Base-by-base conservation (phyloP, 257 asterid species). In the Solanum microdontum region DNA sequence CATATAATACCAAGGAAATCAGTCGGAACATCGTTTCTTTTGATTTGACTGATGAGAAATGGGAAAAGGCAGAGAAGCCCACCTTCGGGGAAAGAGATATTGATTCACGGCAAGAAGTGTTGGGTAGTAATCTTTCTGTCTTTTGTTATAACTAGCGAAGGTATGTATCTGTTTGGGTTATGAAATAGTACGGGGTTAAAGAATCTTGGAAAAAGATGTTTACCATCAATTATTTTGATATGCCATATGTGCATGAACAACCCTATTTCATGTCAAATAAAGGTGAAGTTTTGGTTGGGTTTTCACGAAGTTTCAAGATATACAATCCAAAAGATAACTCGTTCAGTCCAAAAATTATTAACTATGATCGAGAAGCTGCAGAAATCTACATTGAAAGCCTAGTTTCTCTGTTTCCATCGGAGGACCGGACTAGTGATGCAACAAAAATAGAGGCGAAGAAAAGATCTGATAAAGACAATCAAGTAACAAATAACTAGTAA, bases 341-440 rank as follows among this genome's bases (percentile, higher is more conserved):
- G 0, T 89, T 89, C 13, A 90, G 88, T 85, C 91, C 87, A 19
- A 82, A 55, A 33, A 28, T 89, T 70, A 73, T 14, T n/a, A 43
- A n/a, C 8, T 55, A 23, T 55, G 30, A 36, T 88, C 37, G 14
- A n/a, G 70, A 85, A 45, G n/a, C n/a, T 12, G 86, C 33, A 8
- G 43, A 13, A 8, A 33, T 87, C 64, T 93, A 90, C 26, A 55
- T 88, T 39, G 95, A 93, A 87, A 93, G 93, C 85, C 90, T 93
- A 45, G 94, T 94, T 76, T 39, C 60, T 39, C 60, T n/a, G 12
- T 76, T 76, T 76, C 24, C 77, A 2, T 19, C 2, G 2, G 11
- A 55, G 24, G 64, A 19, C 24, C 4, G 24, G 64, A 55, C 24
- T 19, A 19, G 64, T 55, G 36, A 55, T 7, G 64, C 64, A 55